phyloP scores from a whole-genome alignment of 139 green algal species.

The Ettlia oleoabundans region DNA sequence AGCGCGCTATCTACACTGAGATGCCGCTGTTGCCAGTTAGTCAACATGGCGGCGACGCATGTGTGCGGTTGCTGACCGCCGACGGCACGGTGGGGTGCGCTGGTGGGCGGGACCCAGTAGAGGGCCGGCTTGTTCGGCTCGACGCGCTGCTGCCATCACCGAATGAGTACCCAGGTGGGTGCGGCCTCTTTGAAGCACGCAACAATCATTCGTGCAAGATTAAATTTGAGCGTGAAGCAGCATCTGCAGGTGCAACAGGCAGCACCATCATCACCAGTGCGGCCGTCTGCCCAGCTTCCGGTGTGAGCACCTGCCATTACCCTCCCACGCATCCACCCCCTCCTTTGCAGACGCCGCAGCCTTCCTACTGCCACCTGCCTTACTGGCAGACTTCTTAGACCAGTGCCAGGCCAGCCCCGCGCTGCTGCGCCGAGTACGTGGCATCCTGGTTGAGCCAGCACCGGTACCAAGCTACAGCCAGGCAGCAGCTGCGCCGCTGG shows the following conservation, averaged over 20 bases:
- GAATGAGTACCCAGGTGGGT: conserved; percentile 18
- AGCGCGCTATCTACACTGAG: conserved; percentile 46
- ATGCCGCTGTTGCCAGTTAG: background rate
- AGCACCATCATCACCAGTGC: too few relatives aligned
- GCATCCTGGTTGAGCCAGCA: conserved; percentile 42
- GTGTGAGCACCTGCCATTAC: background rate
- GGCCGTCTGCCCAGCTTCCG: too few relatives aligned
- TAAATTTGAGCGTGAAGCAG: too few relatives aligned
- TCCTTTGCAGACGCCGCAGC: background rate
- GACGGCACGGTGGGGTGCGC: conserved; percentile 50
- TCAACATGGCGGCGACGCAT: conserved; percentile 17
- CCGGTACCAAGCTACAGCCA: conserved; percentile 2
- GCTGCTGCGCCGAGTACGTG: conserved; percentile 6
- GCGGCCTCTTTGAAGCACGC: background rate
- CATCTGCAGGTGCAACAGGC: too few relatives aligned
- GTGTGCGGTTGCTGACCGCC: conserved; percentile 53
- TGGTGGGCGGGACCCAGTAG: background rate
- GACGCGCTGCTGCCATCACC: background rate
- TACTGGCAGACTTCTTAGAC: conserved; percentile 38
- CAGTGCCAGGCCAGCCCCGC: background rate
- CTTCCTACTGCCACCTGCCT: conserved; percentile 32
- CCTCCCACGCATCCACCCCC: too few relatives aligned
- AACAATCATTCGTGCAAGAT: too few relatives aligned
- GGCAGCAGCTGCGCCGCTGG: conserved; percentile 19
- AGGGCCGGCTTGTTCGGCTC: conserved; percentile 32